phyloP scores from a whole-genome alignment of 441 rosid genomes.

The Pelargonium citronellum region DNA sequence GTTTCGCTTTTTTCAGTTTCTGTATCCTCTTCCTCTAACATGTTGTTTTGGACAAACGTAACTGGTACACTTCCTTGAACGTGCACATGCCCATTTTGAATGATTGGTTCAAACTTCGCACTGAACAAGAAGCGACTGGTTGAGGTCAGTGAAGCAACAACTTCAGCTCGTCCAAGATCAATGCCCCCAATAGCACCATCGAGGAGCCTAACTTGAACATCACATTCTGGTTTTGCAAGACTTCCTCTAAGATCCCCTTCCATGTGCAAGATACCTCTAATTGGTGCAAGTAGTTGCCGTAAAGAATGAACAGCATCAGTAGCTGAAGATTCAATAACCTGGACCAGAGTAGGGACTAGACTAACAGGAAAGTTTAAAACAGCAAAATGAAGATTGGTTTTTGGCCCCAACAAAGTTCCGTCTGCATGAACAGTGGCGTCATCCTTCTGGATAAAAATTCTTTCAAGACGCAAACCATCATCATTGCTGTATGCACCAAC shows the following conservation, averaged over 20 bases:
- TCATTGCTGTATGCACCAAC: conserved; percentile 92
- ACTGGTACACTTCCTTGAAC: conserved; percentile 95
- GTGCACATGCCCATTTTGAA: conserved; percentile 94
- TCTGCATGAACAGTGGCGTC: conserved; percentile 98
- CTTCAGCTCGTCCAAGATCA: conserved; percentile 96
- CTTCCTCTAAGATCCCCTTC: conserved; percentile 99
- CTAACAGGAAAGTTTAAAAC: conserved; percentile 94
- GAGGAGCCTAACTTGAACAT: conserved; percentile 90
- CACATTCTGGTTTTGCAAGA: conserved; percentile 93
- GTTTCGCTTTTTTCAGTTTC: conserved; percentile 52
- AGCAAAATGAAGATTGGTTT: conserved; percentile 96
- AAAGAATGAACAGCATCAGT: conserved; percentile 74
- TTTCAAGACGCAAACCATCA: conserved; percentile 92
- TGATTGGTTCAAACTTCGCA: conserved; percentile 82
- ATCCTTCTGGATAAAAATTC: conserved; percentile 90
- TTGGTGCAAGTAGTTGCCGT: conserved; percentile 80
- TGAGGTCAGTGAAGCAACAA: conserved; percentile 92
- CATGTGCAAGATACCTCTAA: conserved; percentile 92
- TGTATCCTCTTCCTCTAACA: conserved; percentile 54
- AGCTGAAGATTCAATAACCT: conserved; percentile 91
- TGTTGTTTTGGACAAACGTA: conserved; percentile 54
- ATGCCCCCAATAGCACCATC: conserved; percentile 97
- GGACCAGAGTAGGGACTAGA: conserved; percentile 87
- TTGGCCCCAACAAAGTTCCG: conserved; percentile 87
- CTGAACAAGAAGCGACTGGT: conserved; percentile 90